Evolutionary conservation across 2,329 filamentous ascomycete genomes (phyloP).

Genomic region (Rutstroemia sydowiana): DNA sequence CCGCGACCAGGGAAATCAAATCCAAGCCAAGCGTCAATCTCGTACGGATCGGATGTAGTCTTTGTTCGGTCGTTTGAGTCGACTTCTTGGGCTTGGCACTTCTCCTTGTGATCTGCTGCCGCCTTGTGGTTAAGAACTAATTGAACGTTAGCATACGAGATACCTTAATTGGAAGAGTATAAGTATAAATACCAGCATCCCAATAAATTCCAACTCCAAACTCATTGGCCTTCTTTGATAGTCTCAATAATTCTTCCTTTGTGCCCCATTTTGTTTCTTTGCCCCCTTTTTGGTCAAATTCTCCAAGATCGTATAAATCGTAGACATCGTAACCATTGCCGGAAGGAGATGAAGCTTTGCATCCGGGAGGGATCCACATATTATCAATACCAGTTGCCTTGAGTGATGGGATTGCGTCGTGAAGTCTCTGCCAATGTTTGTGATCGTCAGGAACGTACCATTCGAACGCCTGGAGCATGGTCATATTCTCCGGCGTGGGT

Average conservation of each 20-base stretch:
- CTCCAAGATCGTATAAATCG: slow-evolving; percentile 63
- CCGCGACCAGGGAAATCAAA: slow-evolving; percentile 58
- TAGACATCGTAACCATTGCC: slow-evolving; percentile 66
- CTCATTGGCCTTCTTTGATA: slow-evolving; percentile 44
- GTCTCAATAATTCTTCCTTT: slow-evolving; percentile 49
- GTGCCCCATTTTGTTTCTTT: slow-evolving; percentile 61
- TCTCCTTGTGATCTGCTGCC: slow-evolving; percentile 58
- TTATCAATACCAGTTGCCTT: slow-evolving; percentile 53
- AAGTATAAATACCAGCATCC: slow-evolving; percentile 53
- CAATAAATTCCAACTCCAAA: slow-evolving; percentile 54
- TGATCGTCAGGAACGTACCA: slow-evolving; percentile 60
- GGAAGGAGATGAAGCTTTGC: slow-evolving; percentile 54
- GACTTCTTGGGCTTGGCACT: slow-evolving; percentile 56
- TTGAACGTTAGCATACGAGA: slow-evolving; percentile 6
- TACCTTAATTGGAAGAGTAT: no score
- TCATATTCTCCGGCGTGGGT: slow-evolving; percentile 39
- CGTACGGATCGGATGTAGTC: slow-evolving; percentile 45
- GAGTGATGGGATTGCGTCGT: slow-evolving; percentile 43
- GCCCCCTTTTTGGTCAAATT: slow-evolving; percentile 64
- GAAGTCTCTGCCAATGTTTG: slow-evolving; percentile 54
- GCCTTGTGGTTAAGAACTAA: slow-evolving; percentile 64
- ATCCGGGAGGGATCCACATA: slow-evolving; percentile 64
- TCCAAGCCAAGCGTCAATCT: slow-evolving; percentile 62
- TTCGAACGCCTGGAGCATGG: slow-evolving; percentile 65
- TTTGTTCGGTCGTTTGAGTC: slow-evolving; percentile 51